Evolutionary conservation across 2,329 filamentous ascomycete genomes (phyloP), one percentile per base, ranked within the genome.

Genomic region (Scytalidium sp.): DNA sequence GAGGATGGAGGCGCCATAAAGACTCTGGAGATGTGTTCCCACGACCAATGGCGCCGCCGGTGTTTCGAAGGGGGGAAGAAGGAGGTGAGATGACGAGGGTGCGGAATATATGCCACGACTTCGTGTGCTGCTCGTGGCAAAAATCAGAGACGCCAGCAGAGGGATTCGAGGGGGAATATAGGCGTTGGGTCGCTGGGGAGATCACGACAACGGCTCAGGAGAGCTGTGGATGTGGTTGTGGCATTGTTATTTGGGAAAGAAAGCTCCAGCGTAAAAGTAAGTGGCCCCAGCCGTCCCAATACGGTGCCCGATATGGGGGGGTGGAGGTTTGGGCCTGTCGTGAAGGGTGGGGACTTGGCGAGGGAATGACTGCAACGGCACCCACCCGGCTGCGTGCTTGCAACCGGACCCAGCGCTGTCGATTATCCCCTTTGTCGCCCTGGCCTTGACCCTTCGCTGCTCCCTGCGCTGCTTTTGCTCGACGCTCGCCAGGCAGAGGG

Each of bases 1-100:
- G 45, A 19, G 2, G 53, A 50, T 29, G 61, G 41, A 40, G 29
- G 39, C 39, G 15, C 41, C 49, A 11, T 22, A 13, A 19, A 23
- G 32, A 36, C 17, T 36, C 11, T 7, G 17, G 13, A 15, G 32
- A 36, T 36, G 5, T 36, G 10, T 52, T n/a, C 57, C 1, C 32
- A 36, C 5, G 17, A 15, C 32, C 13, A 36, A 36, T 36, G 32
- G 17, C 32, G 32, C 32, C 32, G 13, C 32, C 17, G 32, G 25
- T 7, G 25, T 29, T 29, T 13, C 8, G 13, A 13, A 29, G 25
- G 13, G 25, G 13, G 25, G 25, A 29, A 29, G 25, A 13, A 13
- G 7, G 25, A 29, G 32, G 32, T 9, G 13, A n/a, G 15, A n/a
- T 10, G 17, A 4, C 11, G 17, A 36, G 5, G 15, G 32, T 10